Conservation (phyloP, 2,329 filamentous ascomycete genomes). For the Fusarium solani-melongenae region DNA sequence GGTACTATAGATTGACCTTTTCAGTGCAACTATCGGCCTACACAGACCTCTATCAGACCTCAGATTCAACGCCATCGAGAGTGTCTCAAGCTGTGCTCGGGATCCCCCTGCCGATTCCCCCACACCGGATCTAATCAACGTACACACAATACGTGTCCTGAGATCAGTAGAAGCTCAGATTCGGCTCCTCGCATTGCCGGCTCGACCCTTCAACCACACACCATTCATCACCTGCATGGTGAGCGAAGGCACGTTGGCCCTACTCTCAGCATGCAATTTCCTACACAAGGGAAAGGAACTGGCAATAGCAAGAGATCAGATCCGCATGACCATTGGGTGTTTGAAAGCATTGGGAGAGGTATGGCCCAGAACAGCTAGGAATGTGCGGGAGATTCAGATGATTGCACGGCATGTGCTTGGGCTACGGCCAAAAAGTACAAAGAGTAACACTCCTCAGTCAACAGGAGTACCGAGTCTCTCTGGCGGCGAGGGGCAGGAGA, state of each 20-base stretch:
- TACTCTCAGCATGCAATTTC: conserved; percentile 28
- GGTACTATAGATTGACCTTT: not conserved
- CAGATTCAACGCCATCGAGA: conserved; percentile 25
- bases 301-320: conserved; percentile 26
- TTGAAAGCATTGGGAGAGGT: conserved; percentile 14
- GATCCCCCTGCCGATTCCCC: conserved; percentile 18
- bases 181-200: conserved; percentile 12
- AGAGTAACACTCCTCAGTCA: not conserved
- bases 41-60: conserved; percentile 30
- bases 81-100: conserved; percentile 22
- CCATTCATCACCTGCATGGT: conserved; percentile 35
- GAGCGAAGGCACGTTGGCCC: conserved; percentile 25
- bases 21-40: conserved; percentile 27
- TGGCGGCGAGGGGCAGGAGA: not conserved
- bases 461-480: conserved; percentile 5
- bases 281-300: conserved; percentile 9
- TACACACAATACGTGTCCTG: conserved; percentile 25
- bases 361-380: conserved; percentile 29
- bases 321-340: conserved; percentile 28
- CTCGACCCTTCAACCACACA: conserved; percentile 17
- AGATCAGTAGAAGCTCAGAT: conserved; percentile 31
- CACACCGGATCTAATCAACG: conserved; percentile 21
- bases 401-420: conserved; percentile 33
- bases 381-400: conserved; percentile 30
- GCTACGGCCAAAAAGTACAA: not conserved